Evolutionary conservation across 2,329 filamentous ascomycete genomes (phyloP).

Genomic region (Cytospora chrysosperma): DNA sequence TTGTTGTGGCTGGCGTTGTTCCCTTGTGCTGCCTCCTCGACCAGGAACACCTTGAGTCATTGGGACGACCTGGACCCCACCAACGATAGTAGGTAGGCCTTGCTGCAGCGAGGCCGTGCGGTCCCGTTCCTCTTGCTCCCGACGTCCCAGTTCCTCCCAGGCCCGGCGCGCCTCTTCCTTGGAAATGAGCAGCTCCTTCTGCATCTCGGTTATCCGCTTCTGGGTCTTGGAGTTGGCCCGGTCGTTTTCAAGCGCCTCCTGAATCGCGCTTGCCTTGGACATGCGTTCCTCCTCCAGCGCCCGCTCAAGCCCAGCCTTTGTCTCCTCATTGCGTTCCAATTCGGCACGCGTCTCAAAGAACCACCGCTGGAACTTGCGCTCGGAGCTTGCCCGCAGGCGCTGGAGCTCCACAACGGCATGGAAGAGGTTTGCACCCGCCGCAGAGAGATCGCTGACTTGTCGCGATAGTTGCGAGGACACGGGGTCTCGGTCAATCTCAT

Average conservation of each 20-base stretch:
- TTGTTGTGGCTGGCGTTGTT: constrained; percentile 35
- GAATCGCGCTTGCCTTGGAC: constrained; percentile 65
- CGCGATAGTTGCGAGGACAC: constrained; percentile 85
- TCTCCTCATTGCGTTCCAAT: constrained; percentile 80
- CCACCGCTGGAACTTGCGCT: constrained; percentile 97
- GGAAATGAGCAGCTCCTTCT: constrained; percentile 87
- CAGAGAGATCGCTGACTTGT: constrained; percentile 95
- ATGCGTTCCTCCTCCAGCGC: constrained; percentile 73
- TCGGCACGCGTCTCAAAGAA: constrained; percentile 93
- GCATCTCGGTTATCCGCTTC: constrained; percentile 83
- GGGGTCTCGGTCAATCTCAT: constrained; percentile 79
- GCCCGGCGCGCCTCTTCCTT: constrained; percentile 94
- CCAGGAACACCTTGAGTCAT: constrained; percentile 73
- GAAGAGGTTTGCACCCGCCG: constrained; percentile 93
- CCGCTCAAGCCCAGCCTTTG: constrained; percentile 75
- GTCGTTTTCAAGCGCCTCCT: constrained; percentile 64
- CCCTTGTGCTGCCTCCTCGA: constrained; percentile 48
- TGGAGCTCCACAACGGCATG: constrained; percentile 97
- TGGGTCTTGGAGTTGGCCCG: constrained; percentile 69
- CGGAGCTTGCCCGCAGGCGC: constrained; percentile 87
- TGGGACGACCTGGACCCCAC: constrained; percentile 91
- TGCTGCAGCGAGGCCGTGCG: constrained; percentile 80
- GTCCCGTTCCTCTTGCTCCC: constrained; percentile 91
- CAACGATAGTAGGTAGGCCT: constrained; percentile 84
- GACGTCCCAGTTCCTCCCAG: constrained; percentile 93